A percentile compares a stretch with the other conserved stretches of the same genome.
phyloP scores from a whole-genome alignment of 2,329 filamentous ascomycete genomes.

The Talaromyces sp. region DNA sequence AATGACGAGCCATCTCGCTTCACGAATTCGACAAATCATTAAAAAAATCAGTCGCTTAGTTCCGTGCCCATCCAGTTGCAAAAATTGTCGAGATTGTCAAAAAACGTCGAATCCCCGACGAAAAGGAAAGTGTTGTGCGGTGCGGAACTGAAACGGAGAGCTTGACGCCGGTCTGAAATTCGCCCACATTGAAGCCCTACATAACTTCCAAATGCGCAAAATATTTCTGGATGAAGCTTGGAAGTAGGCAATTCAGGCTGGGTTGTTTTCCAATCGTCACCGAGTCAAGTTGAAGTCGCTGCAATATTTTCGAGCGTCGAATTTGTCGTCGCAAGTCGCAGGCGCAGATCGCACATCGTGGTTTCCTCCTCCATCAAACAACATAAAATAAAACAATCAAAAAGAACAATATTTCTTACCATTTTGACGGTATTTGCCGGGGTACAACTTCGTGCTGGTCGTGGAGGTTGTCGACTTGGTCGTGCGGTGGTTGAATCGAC shows the following conservation, averaged over 20 bases:
- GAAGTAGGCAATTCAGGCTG: background rate
- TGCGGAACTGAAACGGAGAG: background rate
- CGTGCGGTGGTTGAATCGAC: slow-evolving; percentile 4
- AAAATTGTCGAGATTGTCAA: background rate
- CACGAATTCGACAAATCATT: background rate
- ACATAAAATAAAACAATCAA: slow-evolving; percentile 13
- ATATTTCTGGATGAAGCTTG: background rate
- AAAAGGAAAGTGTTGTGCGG: background rate
- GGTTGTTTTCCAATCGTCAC: background rate
- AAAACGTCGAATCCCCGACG: background rate
- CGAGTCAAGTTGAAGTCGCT: background rate
- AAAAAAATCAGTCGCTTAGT: slow-evolving; percentile 12
- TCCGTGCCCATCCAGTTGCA: slow-evolving; percentile 9
- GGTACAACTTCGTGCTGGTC: slow-evolving; percentile 36
- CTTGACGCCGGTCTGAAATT: background rate
- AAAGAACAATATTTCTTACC: slow-evolving; percentile 29
- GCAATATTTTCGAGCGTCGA: background rate
- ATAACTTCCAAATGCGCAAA: background rate
- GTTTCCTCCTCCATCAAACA: slow-evolving; percentile 16
- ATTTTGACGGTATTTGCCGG: slow-evolving; percentile 45
- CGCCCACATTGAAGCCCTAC: background rate
- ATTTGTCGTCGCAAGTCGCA: background rate
- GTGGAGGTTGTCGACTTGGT: slow-evolving; percentile 25
- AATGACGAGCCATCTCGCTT: background rate
- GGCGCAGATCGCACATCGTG: background rate